phyloP scores from a whole-genome alignment of 1,139 yeast genomes.

The Diutina ranongensis region DNA sequence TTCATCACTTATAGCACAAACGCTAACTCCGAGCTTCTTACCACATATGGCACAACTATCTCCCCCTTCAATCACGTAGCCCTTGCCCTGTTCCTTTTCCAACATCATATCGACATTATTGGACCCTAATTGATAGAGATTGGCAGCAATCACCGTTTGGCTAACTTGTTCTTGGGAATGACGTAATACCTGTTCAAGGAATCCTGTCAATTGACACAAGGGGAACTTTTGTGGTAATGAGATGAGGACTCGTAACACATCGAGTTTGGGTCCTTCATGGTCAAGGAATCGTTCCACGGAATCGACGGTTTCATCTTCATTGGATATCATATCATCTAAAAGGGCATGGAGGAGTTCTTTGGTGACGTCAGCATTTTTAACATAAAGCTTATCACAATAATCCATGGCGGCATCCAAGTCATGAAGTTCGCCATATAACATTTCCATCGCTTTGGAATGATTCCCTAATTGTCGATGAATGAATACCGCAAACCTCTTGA shows the following conservation, averaged over 20 bases:
- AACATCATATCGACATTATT: neutral
- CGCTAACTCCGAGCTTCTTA: conserved; percentile 3
- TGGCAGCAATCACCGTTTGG: neutral
- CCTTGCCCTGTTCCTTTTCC: neutral
- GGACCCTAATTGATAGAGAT: neutral
- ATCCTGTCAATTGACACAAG: neutral
- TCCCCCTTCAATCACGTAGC: neutral
- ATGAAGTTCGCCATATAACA: conserved; percentile 46
- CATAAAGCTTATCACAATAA: conserved; percentile 46
- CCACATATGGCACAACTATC: neutral
- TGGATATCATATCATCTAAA: neutral
- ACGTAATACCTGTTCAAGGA: neutral
- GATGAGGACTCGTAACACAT: neutral
- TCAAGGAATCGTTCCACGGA: neutral
- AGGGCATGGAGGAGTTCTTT: neutral
- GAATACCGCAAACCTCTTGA: conserved; percentile 38
- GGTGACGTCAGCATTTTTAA: conserved; percentile 8
- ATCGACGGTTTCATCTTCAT: conserved; percentile 1
- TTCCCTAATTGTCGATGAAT: conserved; percentile 50
- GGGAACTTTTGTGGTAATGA: neutral
- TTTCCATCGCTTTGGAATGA: conserved; percentile 54
- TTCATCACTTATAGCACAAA: neutral
- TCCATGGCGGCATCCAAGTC: conserved; percentile 48
- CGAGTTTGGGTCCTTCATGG: neutral
- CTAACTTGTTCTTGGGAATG: neutral